Conservation (phyloP, 352 stramenopile genomes). For the Phytophthora rubi region DNA sequence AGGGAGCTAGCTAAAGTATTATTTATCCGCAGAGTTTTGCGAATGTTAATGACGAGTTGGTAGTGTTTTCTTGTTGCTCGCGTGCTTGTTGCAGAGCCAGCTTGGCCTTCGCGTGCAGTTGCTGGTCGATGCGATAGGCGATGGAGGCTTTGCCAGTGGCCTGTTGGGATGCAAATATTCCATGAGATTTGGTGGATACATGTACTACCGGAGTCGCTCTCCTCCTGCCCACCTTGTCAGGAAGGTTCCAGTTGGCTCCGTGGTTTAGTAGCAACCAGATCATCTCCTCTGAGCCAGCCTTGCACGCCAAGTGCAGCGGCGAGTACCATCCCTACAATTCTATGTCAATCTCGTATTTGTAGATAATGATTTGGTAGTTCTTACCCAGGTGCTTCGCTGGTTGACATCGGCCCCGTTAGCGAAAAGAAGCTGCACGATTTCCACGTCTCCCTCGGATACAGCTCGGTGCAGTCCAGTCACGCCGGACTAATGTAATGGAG, state of each 20-base stretch:
- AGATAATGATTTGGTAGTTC: background rate
- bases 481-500: constrained; percentile 56
- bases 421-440: constrained; percentile 59
- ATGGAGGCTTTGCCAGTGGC: constrained; percentile 69
- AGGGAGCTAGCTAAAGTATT: constrained; percentile 44
- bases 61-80: constrained; percentile 23
- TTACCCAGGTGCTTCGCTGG: constrained; percentile 67
- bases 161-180: constrained; percentile 17
- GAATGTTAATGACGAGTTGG: constrained; percentile 36
- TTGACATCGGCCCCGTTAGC: constrained; percentile 56
- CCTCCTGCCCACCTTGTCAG: constrained; percentile 56
- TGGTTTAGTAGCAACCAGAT: constrained; percentile 71
- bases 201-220: too few relatives aligned
- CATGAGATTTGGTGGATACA: background rate
- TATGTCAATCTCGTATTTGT: constrained; percentile 10
- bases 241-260: constrained; percentile 59
- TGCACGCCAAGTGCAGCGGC: constrained; percentile 80
- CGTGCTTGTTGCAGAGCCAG: constrained; percentile 31
- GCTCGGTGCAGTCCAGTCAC: constrained; percentile 71
- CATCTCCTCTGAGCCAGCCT: constrained; percentile 61
- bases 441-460: constrained; percentile 47
- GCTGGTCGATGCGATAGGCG: constrained; percentile 79
- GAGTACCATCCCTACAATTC: constrained; percentile 66
- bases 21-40: constrained; percentile 60
- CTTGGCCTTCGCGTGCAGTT: constrained; percentile 61